A percentile compares a stretch with the other conserved stretches of the same genome.
Evolutionary conservation across 2,329 filamentous ascomycete genomes (phyloP).

Genomic region (Penicillium sp.): DNA sequence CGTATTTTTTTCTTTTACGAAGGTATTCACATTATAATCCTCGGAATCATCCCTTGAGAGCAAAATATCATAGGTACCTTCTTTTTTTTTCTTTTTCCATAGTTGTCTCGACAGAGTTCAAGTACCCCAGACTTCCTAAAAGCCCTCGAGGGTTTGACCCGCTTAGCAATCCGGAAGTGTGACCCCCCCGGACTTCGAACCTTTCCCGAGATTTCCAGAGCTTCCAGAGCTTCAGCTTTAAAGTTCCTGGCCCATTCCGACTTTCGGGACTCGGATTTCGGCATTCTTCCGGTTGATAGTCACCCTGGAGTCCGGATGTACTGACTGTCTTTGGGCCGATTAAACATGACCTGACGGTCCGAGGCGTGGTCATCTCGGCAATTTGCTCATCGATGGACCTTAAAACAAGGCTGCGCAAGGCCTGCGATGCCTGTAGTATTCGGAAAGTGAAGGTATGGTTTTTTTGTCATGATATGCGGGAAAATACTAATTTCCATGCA

Average conservation of each 20-base stretch:
- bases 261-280: neutral
- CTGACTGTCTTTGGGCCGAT: conserved; percentile 3
- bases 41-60: neutral
- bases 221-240: neutral
- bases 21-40: neutral
- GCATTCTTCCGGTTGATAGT: neutral
- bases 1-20: neutral
- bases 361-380: conserved; percentile 21
- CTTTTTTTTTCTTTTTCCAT: neutral
- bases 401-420: conserved; percentile 47
- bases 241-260: neutral
- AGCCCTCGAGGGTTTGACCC: neutral
- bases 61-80: neutral
- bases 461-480: neutral
- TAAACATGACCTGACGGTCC: conserved; percentile 17
- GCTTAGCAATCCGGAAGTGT: conserved; percentile 4
- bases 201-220: neutral
- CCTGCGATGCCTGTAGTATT: conserved; percentile 53
- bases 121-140: neutral
- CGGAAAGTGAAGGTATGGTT: conserved; percentile 52
- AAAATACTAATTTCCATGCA: conserved; percentile 10
- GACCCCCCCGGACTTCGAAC: neutral
- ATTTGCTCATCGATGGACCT: conserved; percentile 31
- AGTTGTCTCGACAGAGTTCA: neutral
- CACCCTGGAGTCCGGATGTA: conserved; percentile 7